Conservation (phyloP, 2,329 filamentous ascomycete genomes). For the Fusarium subglutinans region DNA sequence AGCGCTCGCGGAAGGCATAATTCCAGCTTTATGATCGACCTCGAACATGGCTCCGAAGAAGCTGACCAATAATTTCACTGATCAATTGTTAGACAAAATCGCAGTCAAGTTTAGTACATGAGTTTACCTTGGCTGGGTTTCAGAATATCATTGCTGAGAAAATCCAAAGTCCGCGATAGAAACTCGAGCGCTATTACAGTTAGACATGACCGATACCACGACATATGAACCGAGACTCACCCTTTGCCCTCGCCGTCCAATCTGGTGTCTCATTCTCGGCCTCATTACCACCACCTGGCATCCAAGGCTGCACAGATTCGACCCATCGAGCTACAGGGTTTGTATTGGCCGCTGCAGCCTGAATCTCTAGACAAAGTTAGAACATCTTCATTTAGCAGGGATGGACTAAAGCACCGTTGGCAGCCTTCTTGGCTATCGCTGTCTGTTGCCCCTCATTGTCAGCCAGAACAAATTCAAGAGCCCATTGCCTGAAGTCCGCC, state of each 20-base stretch:
- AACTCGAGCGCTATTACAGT: constrained; percentile 61
- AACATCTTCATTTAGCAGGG: background rate
- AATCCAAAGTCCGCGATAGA: constrained; percentile 61
- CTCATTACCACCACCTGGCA: constrained; percentile 54
- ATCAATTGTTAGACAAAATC: constrained; percentile 5
- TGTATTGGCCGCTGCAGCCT: constrained; percentile 54
- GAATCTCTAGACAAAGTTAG: constrained; percentile 52
- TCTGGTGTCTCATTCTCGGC: constrained; percentile 56
- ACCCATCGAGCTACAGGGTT: constrained; percentile 64
- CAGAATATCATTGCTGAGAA: constrained; percentile 56
- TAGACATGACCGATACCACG: background rate
- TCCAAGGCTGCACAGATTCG: constrained; percentile 64
- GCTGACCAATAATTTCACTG: constrained; percentile 58
- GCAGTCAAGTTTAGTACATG: background rate
- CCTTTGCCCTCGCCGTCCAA: constrained; percentile 63
- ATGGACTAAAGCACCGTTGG: constrained; percentile 47
- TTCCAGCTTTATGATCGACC: constrained; percentile 67
- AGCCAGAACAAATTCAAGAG: constrained; percentile 63
- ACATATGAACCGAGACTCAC: constrained; percentile 40
- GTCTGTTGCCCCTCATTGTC: constrained; percentile 56
- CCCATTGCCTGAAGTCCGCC: constrained; percentile 62
- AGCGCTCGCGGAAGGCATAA: constrained; percentile 63
- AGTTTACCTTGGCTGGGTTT: constrained; percentile 60
- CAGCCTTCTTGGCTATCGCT: constrained; percentile 56
- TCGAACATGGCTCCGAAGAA: constrained; percentile 69